Evolutionary conservation across 2,329 filamentous ascomycete genomes (phyloP).

Genomic region (Aureobasidium sp.): DNA sequence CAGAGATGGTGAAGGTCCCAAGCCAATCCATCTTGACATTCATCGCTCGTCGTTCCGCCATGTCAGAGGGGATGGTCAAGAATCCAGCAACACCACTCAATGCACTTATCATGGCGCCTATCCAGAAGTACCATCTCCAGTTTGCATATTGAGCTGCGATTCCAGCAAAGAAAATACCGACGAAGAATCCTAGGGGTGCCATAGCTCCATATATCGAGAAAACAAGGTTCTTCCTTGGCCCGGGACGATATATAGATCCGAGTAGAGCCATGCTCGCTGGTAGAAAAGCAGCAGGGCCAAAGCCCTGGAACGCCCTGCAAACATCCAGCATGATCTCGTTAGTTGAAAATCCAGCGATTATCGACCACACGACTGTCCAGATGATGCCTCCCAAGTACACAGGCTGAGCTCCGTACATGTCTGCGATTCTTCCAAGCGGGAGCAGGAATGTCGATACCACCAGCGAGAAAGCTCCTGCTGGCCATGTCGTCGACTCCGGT

Average conservation of each 20-base stretch:
- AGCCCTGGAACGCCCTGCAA: conserved; percentile 31
- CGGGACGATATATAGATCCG: conserved; percentile 31
- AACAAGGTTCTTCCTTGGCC: conserved; percentile 32
- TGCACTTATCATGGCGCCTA: conserved; percentile 49
- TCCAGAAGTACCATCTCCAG: conserved; percentile 65
- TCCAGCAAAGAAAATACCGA: conserved; percentile 60
- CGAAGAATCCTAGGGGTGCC: conserved; percentile 50
- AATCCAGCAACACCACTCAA: conserved; percentile 41
- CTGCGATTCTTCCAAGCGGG: conserved; percentile 40
- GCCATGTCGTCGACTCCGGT: conserved; percentile 53
- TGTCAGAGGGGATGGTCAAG: conserved; percentile 46
- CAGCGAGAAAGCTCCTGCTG: conserved; percentile 46
- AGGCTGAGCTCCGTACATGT: conserved; percentile 56
- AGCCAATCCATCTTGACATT: conserved; percentile 62
- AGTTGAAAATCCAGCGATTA: conserved; percentile 29
- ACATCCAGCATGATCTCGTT: conserved; percentile 32
- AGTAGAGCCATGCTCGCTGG: conserved; percentile 29
- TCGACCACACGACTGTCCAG: conserved; percentile 34
- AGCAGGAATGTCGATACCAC: conserved; percentile 43
- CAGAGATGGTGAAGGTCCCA: conserved; percentile 54
- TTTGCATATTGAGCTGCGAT: conserved; percentile 47
- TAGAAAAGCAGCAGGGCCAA: conserved; percentile 32
- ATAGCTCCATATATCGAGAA: conserved; percentile 43
- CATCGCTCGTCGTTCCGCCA: conserved; percentile 29
- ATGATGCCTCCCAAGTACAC: conserved; percentile 54